Evolutionary conservation across 257 asterid species (phyloP).

Genomic region (Forsythia suspensa): DNA sequence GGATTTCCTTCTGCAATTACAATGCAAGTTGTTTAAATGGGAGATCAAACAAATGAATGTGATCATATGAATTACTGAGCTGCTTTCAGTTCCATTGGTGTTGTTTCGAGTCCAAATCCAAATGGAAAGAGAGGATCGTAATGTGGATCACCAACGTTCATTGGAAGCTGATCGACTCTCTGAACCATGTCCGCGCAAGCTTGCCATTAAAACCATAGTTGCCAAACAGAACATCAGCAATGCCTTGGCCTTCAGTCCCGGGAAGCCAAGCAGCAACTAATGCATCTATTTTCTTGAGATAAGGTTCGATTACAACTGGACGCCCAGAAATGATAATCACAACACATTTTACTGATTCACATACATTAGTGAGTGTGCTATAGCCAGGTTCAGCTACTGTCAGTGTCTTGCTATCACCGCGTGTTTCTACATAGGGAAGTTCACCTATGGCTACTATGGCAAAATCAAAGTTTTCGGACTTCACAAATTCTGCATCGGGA

Average conservation of each 20-base stretch:
- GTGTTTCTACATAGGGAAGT: conserved; percentile 53
- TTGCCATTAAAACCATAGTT: conserved; percentile 53
- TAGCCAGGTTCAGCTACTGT: conserved; percentile 44
- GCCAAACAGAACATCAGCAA: conserved; percentile 57
- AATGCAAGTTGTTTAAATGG: background rate
- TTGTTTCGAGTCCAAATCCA: conserved; percentile 52
- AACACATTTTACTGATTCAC: conserved; percentile 40
- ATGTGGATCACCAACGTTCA: conserved; percentile 53
- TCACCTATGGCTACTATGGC: conserved; percentile 64
- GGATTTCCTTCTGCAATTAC: background rate
- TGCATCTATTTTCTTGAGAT: conserved; percentile 48
- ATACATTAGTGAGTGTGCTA: conserved; percentile 40
- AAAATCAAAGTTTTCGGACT: conserved; percentile 44
- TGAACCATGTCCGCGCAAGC: conserved; percentile 60
- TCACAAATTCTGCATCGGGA: conserved; percentile 35
- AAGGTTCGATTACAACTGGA: conserved; percentile 53
- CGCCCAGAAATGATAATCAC: conserved; percentile 59
- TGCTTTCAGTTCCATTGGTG: conserved; percentile 27
- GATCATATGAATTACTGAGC: conserved; percentile 12
- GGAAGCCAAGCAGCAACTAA: conserved; percentile 69
- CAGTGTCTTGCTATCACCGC: conserved; percentile 44
- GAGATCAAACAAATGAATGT: background rate
- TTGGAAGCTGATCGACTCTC: conserved; percentile 59
- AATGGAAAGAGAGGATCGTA: conserved; percentile 63
- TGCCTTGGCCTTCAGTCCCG: conserved; percentile 63